phyloP scores from a whole-genome alignment of 169 alveolate genomes.

The Cryptosporidium sp. region DNA sequence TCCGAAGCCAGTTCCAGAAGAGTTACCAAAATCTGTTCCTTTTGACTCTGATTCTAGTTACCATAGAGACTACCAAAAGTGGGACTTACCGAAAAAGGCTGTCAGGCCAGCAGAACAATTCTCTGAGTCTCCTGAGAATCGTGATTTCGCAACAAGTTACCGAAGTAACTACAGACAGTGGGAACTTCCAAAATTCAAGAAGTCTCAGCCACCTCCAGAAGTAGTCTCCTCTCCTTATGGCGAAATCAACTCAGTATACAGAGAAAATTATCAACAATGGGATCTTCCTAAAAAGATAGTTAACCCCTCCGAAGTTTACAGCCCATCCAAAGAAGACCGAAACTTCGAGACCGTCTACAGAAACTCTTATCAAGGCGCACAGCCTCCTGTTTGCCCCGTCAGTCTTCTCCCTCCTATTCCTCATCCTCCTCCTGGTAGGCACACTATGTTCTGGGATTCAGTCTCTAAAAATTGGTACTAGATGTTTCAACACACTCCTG shows the following conservation, averaged over 20 bases:
- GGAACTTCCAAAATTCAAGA: constrained; percentile 53
- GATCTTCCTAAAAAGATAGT: constrained; percentile 20
- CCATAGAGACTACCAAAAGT: constrained; percentile 33
- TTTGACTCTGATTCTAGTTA: constrained; percentile 47
- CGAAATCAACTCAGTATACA: constrained; percentile 24
- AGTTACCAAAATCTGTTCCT: constrained; percentile 47
- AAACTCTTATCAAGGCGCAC: constrained; percentile 35
- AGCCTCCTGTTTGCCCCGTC: constrained; percentile 53
- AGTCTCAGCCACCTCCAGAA: constrained; percentile 17
- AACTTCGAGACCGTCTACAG: constrained; percentile 60
- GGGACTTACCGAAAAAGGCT: constrained; percentile 48
- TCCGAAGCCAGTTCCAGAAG: constrained; percentile 45
- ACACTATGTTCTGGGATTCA: constrained; percentile 74
- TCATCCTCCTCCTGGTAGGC: constrained; percentile 72
- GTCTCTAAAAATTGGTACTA: constrained; percentile 65
- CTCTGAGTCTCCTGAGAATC: constrained; percentile 49
- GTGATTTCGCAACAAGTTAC: constrained; percentile 66
- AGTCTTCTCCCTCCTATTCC: constrained; percentile 72
- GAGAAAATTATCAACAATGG: constrained; percentile 60
- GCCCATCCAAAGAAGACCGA: constrained; percentile 56
- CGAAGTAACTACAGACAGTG: constrained; percentile 52
- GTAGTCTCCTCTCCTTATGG: constrained; percentile 11
- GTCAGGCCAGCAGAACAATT: constrained; percentile 36
- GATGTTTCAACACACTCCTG: background rate
- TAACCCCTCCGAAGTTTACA: constrained; percentile 32